Evolutionary conservation across 208 protist species (phyloP).

Genomic region (Naegleria fowleri): DNA sequence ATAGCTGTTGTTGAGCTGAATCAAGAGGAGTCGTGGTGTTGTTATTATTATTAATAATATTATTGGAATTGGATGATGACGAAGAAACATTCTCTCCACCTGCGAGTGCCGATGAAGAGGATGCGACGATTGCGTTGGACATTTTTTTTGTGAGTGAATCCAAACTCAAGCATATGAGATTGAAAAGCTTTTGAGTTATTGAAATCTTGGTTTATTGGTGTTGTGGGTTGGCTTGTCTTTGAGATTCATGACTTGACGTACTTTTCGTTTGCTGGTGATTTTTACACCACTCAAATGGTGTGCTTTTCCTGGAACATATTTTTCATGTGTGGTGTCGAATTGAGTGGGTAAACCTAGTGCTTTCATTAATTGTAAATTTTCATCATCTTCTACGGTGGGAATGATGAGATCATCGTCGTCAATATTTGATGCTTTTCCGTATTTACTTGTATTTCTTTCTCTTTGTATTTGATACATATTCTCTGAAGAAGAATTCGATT

Average conservation of each 20-base stretch:
- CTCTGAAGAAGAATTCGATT: neutral
- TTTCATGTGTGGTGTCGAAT: slow-evolving; percentile 1
- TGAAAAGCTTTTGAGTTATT: neutral
- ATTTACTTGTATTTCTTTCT: neutral
- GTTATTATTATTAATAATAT: no score
- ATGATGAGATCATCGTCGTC: neutral
- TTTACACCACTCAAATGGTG: neutral
- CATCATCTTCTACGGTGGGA: neutral
- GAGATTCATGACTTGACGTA: neutral
- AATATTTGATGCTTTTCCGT: neutral
- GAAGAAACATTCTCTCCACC: no score
- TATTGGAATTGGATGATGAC: no score
- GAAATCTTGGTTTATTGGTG: neutral
- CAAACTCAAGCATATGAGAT: no score
- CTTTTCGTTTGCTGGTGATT: neutral
- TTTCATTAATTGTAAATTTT: neutral
- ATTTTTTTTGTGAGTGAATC: no score
- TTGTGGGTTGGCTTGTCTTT: neutral
- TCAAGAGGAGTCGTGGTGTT: no score
- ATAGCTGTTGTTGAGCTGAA: no score
- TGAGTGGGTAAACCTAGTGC: neutral
- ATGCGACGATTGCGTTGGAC: no score
- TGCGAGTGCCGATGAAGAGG: no score
- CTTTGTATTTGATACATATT: neutral
- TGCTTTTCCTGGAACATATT: neutral